Evolutionary conservation across 495 filamentous ascomycete species (phyloP).

Genomic region (Chaetomium tenue): DNA sequence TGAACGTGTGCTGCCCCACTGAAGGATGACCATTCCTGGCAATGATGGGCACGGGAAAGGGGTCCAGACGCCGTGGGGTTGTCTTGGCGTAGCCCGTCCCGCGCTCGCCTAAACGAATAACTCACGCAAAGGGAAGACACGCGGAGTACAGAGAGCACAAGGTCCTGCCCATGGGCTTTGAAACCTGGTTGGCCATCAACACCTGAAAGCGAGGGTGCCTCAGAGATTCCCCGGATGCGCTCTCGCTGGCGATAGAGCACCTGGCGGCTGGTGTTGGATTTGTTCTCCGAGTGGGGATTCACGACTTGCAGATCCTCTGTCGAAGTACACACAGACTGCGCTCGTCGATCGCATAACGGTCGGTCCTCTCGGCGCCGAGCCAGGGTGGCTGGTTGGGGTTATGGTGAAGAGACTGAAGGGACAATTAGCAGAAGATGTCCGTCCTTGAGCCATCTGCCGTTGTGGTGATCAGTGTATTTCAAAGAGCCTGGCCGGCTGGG

Average conservation of each 20-base stretch:
- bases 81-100: conserved; percentile 3
- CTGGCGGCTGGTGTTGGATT: no score
- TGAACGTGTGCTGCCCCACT: conserved; percentile 13
- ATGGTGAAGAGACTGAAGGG: neutral
- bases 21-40: conserved; percentile 7
- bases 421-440: no score
- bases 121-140: no score
- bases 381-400: neutral
- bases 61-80: conserved; percentile 1
- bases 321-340: neutral
- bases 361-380: neutral
- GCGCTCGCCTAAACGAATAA: neutral
- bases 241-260: no score
- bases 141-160: no score
- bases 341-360: neutral
- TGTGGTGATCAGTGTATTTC: neutral
- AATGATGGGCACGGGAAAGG: neutral
- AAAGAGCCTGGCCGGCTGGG: neutral
- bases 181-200: no score
- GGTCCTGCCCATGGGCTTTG: no score
- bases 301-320: no score
- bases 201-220: no score
- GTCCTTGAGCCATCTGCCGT: no score
- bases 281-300: no score
- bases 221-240: no score